These are phyloP conservation scores for Annulohypoxylon stygium DNA, from an alignment of 495 filamentous ascomycete species.

Conservation along the genomic window DNA sequence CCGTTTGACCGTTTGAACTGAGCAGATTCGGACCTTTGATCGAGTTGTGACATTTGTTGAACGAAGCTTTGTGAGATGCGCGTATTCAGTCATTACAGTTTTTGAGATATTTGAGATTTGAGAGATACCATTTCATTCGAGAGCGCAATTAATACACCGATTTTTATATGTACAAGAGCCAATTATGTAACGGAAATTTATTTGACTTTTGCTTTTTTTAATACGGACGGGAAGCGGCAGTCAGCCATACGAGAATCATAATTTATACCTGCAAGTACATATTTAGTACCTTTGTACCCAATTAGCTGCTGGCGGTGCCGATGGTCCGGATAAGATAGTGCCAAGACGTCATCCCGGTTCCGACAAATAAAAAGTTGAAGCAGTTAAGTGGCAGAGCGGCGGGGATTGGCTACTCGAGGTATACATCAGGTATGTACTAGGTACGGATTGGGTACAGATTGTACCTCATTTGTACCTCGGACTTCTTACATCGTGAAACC, in stretches of 20 bases:
- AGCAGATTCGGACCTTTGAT: conserved; percentile 17
- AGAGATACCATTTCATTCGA: neutral
- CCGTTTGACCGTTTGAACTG: neutral
- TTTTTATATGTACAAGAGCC: neutral
- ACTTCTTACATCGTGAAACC: conserved; percentile 11
- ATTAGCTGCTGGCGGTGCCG: neutral
- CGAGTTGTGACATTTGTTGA: neutral
- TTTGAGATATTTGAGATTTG: neutral
- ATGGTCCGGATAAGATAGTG: conserved; percentile 5
- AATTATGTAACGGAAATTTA: neutral
- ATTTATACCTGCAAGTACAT: neutral
- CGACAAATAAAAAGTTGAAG: conserved; percentile 12
- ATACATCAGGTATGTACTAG: too few relatives aligned
- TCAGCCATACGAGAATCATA: conserved; percentile 2
- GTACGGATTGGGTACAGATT: too few relatives aligned
- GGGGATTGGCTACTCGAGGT: neutral
- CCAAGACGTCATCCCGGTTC: neutral
- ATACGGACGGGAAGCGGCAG: neutral
- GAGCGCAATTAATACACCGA: neutral
- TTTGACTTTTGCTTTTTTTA: neutral
- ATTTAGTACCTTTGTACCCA: neutral
- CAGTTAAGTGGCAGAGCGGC: neutral
- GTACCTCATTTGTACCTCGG: neutral
- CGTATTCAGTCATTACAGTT: neutral
- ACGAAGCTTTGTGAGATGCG: conserved; percentile 2